Conservation (phyloP, 345 rosid species). For the Arabidopsis suecica region DNA sequence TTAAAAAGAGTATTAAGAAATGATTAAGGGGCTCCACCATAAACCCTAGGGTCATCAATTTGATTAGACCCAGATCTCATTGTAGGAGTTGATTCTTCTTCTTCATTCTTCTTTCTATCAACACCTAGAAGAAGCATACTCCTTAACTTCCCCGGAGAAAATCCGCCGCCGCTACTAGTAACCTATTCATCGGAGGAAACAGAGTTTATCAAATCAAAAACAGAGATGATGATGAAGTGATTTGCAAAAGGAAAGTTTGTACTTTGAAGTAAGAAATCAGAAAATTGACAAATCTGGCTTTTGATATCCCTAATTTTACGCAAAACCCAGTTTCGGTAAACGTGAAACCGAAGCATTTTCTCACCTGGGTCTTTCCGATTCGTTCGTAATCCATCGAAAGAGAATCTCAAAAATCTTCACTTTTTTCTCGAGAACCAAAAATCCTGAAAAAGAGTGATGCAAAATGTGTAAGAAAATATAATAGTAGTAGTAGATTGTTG, state of each 20-base stretch:
- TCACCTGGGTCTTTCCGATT: slow-evolving; percentile 74
- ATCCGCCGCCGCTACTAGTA: slow-evolving; percentile 60
- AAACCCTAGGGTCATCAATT: slow-evolving; percentile 53
- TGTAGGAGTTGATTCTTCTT: slow-evolving; percentile 54
- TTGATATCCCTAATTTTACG: slow-evolving; percentile 22
- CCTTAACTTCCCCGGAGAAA: slow-evolving; percentile 82
- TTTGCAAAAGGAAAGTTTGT: slow-evolving; percentile 11
- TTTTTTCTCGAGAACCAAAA: slow-evolving; percentile 33
- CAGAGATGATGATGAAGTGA: slow-evolving; percentile 21
- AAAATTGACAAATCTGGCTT: slow-evolving; percentile 36
- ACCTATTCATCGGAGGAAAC: slow-evolving; percentile 27
- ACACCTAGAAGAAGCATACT: slow-evolving; percentile 66
- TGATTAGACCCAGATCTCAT: slow-evolving; percentile 60
- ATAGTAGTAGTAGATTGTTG: not conserved
- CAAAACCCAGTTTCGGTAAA: slow-evolving; percentile 36
- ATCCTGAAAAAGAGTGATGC: slow-evolving; percentile 25
- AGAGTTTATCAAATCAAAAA: not conserved
- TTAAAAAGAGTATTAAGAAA: slow-evolving; percentile 27
- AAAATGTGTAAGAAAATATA: slow-evolving; percentile 9
- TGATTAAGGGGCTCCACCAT: slow-evolving; percentile 48
- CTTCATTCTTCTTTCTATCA: slow-evolving; percentile 68
- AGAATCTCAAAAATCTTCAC: not conserved
- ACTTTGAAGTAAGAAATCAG: not conserved
- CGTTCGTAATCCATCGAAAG: slow-evolving; percentile 79
- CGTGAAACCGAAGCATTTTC: slow-evolving; percentile 38